A percentile compares a stretch with the other conserved stretches of the same genome.
These are phyloP conservation scores for Fusarium sp. DNA, from an alignment of 2,329 filamentous ascomycete genomes.

Conservation along the genomic window DNA sequence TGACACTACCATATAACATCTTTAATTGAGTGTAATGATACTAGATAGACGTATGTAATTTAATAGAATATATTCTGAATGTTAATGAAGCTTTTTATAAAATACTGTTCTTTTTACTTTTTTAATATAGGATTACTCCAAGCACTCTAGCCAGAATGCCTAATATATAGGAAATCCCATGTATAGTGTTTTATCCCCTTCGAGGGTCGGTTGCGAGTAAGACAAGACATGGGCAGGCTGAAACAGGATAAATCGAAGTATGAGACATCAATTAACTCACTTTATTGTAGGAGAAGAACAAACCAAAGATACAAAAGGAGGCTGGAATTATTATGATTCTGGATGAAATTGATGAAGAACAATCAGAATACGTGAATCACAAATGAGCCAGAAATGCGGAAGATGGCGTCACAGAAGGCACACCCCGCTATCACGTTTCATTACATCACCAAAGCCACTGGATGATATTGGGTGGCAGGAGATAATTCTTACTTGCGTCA, in stretches of 20 bases:
- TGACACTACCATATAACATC: too few relatives aligned
- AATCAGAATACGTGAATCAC: not conserved
- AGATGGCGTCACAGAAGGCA: slow-evolving; percentile 24
- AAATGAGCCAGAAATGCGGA: slow-evolving; percentile 2
- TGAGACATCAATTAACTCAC: not conserved
- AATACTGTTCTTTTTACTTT: too few relatives aligned
- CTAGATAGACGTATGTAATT: too few relatives aligned
- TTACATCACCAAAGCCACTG: slow-evolving; percentile 40
- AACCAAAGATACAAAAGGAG: not conserved
- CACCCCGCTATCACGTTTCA: slow-evolving; percentile 32
- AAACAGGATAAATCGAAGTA: not conserved
- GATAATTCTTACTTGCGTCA: slow-evolving; percentile 1
- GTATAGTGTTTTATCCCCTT: too few relatives aligned
- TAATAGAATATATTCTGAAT: too few relatives aligned
- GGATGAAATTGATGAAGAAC: not conserved
- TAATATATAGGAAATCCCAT: too few relatives aligned
- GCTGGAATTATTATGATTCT: not conserved
- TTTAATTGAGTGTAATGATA: too few relatives aligned
- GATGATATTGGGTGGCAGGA: slow-evolving; percentile 5
- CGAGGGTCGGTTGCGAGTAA: not conserved
- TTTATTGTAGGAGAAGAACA: not conserved
- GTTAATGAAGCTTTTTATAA: too few relatives aligned
- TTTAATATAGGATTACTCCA: too few relatives aligned
- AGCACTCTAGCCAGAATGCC: too few relatives aligned
- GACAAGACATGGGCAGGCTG: not conserved